Conservation (phyloP, 305 asterid genomes). For the Fraxinus platypoda region DNA sequence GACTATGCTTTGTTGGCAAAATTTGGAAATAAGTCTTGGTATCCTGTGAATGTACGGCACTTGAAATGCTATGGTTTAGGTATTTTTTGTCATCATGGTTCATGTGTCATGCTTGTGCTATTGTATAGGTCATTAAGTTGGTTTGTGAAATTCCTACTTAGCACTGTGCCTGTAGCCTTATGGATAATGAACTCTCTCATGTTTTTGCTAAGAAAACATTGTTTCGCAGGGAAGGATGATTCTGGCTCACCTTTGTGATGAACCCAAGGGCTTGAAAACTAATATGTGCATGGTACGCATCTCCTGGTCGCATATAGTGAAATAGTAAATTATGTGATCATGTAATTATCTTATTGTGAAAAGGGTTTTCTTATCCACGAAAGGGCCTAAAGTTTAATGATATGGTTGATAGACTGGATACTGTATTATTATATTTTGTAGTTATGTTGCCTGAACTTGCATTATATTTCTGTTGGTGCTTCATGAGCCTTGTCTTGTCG, state of each 20-base stretch:
- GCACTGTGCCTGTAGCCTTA: conserved; percentile 12
- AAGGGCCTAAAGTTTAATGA: not conserved
- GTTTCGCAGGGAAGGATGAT: conserved; percentile 88
- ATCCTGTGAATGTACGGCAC: not conserved
- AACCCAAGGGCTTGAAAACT: conserved; percentile 97
- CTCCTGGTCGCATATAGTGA: not conserved
- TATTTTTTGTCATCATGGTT: not conserved
- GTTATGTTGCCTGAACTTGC: not conserved
- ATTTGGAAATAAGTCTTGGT: not conserved
- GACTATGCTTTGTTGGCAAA: not conserved
- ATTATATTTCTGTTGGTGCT: not conserved
- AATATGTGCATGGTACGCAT: conserved; percentile 84
- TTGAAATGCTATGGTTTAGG: conserved; percentile 6
- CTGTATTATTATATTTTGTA: not conserved
- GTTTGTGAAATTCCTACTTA: not conserved
- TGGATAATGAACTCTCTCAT: not conserved
- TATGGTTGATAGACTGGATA: not conserved
- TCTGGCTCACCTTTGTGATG: conserved; percentile 91
- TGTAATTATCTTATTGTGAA: not conserved
- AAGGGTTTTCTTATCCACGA: not conserved
- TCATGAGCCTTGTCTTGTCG: not conserved
- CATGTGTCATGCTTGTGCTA: not conserved
- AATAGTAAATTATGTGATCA: not conserved
- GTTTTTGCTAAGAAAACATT: conserved; percentile 26
- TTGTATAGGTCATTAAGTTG: not conserved